A percentile compares a stretch with the other conserved stretches of the same genome.
Conservation (phyloP, 139 green algal species). For the Chlorella ohadii region DNA sequence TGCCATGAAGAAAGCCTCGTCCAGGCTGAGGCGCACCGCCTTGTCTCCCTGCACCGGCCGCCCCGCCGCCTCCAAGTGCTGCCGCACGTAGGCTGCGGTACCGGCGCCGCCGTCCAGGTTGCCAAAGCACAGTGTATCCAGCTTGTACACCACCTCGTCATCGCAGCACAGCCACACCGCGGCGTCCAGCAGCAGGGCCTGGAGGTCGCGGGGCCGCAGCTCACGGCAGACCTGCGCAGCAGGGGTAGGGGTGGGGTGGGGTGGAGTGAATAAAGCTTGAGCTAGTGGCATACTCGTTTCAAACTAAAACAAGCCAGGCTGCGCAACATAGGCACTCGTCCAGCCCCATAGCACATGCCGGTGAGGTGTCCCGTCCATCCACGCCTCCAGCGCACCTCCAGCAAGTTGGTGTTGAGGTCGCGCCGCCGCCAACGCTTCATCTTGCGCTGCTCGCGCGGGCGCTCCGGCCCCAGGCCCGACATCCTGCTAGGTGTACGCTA, state of each 20-base stretch:
- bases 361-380: no score
- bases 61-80: conserved; percentile 2
- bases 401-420: conserved; percentile 41
- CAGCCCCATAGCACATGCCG: no score
- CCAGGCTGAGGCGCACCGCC: conserved; percentile 46
- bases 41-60: not conserved
- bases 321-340: no score
- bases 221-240: not conserved
- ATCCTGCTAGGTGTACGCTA: not conserved
- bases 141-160: conserved; percentile 15
- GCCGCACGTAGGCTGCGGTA: conserved; percentile 29
- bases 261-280: no score
- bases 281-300: no score
- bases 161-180: conserved; percentile 43
- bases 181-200: conserved; percentile 39
- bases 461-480: not conserved
- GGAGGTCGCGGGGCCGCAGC: conserved; percentile 23
- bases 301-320: no score
- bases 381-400: not conserved
- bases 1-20: conserved; percentile 55
- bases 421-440: conserved; percentile 27
- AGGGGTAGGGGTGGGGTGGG: not conserved
- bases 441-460: conserved; percentile 31
- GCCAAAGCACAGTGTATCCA: conserved; percentile 49
- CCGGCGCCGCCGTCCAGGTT: conserved; percentile 47